These are phyloP conservation scores for Venturia oleaginea DNA, from an alignment of 2,329 filamentous ascomycete genomes.

Conservation along the genomic window DNA sequence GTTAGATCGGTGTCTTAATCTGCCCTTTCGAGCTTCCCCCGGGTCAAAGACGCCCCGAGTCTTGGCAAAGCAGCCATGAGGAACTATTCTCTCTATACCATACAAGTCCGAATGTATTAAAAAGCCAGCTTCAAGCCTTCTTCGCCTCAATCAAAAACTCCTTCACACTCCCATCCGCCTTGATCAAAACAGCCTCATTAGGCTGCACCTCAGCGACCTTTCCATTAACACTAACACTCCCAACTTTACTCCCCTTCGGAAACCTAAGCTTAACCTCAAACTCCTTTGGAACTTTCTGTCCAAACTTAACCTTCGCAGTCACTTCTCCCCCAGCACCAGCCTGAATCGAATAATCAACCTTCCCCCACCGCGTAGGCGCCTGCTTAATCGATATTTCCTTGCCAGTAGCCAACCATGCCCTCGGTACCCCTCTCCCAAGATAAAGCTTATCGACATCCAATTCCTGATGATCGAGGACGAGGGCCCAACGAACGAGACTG, in stretches of 20 bases:
- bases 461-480: slow-evolving; percentile 11
- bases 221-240: slow-evolving; percentile 6
- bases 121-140: background rate
- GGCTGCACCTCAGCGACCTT: background rate
- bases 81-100: no score
- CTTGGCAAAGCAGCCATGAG: no score
- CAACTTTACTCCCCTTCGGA: background rate
- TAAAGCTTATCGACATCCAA: slow-evolving; percentile 6
- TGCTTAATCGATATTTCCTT: slow-evolving; percentile 9
- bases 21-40: no score
- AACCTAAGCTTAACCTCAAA: slow-evolving; percentile 12
- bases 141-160: slow-evolving; percentile 11
- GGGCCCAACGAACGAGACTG: slow-evolving; percentile 8
- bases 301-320: slow-evolving; percentile 4
- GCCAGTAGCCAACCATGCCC: slow-evolving; percentile 7
- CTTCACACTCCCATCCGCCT: slow-evolving; percentile 5
- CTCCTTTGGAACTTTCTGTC: slow-evolving; percentile 8
- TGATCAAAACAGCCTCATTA: slow-evolving; percentile 10
- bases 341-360: slow-evolving; percentile 12
- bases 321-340: background rate
- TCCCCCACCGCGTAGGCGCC: slow-evolving; percentile 11
- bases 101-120: no score
- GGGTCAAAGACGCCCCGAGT: no score
- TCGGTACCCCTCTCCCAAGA: slow-evolving; percentile 9
- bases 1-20: no score